Evolutionary conservation across 2,329 filamentous ascomycete species (phyloP).

Genomic region (Cladorrhinum sp.): DNA sequence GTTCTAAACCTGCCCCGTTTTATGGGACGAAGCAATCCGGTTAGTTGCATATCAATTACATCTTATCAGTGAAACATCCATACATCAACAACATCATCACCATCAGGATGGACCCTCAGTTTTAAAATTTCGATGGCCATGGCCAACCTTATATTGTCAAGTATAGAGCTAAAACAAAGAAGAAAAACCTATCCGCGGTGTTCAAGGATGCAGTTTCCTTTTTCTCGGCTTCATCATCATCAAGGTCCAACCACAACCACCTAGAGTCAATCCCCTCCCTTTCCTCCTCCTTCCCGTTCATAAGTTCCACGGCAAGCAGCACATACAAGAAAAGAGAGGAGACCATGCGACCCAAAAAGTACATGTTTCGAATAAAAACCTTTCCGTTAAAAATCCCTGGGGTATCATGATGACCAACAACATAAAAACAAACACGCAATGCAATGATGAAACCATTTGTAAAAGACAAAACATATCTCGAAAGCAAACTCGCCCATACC

Average conservation of each 20-base stretch:
- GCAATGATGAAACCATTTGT: slow-evolving; percentile 3
- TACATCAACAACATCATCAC: not conserved
- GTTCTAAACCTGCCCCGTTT: not conserved
- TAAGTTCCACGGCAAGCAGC: not conserved
- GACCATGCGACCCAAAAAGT: no score
- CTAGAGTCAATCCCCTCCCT: not conserved
- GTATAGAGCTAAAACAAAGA: not conserved
- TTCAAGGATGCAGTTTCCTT: not conserved
- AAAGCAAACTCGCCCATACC: not conserved
- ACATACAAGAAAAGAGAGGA: slow-evolving; percentile 23
- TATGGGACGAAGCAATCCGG: not conserved
- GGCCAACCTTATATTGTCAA: slow-evolving; percentile 8
- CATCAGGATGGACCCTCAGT: not conserved
- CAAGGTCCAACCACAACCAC: not conserved
- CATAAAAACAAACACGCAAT: slow-evolving; percentile 22
- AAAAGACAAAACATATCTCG: slow-evolving; percentile 15
- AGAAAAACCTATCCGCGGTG: not conserved
- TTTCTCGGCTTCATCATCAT: not conserved
- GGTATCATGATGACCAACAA: slow-evolving; percentile 25
- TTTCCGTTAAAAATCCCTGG: no score
- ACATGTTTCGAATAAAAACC: slow-evolving; percentile 26
- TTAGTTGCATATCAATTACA: slow-evolving; percentile 1
- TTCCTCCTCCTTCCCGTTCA: not conserved
- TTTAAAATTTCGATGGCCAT: slow-evolving; percentile 9
- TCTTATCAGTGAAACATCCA: not conserved